Evolutionary conservation across 495 filamentous ascomycete species (phyloP), one percentile per base, ranked within the genome.

Genomic region (Pseudevernia furfuracea): DNA sequence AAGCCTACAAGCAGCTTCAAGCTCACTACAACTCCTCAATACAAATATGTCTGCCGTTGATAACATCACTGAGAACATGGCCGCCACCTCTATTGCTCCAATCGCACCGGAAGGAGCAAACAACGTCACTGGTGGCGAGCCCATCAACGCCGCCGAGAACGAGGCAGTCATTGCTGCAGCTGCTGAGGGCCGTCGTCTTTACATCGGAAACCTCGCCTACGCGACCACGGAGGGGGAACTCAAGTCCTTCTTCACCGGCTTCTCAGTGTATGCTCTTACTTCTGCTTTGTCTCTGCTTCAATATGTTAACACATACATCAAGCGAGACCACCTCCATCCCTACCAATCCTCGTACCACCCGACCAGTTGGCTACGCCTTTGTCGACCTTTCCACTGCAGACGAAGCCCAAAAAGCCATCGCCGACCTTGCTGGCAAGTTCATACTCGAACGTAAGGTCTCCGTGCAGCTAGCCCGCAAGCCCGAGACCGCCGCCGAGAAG

Each of bases 151-250:
- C 70, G 79, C 81, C 58, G 81, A 87, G 81, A 86, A 91, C 71
- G 91, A 94, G 75, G 92, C 93, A 74, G 92, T 93, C 68, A 86
- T 92, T 73, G 91, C 92, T 79, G 96, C 91, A 80, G 94, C 94
- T 74, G 92, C 94, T 76, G 94, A 98, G 81, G 95, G 94, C 75
- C 90, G 94, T 83, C 91, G 94, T 80, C 85, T 98, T 68, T 98
- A 98, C 81, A 97, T 97, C 82, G 94, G 94, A 78, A 98, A 98
- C 82, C 91, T 98, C 84, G 94, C 94, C 63, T 97, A 98, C 77
- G 92, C 94, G 85, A 97, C 94, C 83, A 95, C 92, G 74, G 94
- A 97, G 89, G 94, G 90, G 85, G 91, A 96, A 84, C 89, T 99
- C 82, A 96, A 92, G 81, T 91, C 92, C 63, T 99, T 99, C 84